phyloP scores from a whole-genome alignment of 306 rosid species.

The Macrotyloma uniflorum region DNA sequence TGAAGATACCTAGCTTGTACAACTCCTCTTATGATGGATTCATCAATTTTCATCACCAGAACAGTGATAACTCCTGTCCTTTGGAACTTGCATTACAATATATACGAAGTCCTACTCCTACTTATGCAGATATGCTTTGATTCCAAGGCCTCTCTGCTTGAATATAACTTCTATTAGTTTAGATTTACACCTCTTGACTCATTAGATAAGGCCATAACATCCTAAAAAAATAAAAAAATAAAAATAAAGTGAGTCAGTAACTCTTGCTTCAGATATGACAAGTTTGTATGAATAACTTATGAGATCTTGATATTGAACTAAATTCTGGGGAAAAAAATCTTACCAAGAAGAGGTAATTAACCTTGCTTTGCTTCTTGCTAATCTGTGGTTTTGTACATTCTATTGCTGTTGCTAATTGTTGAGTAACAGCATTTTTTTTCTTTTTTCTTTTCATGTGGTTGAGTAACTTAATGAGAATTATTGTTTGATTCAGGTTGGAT shows the following conservation, averaged over 20 bases:
- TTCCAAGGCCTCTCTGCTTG: not conserved
- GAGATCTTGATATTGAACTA: not conserved
- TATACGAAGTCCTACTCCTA: not conserved
- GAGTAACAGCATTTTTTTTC: constrained; percentile 10
- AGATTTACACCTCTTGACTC: not conserved
- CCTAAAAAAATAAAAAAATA: not conserved
- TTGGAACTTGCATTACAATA: not conserved
- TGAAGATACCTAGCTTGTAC: not conserved
- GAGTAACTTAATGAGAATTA: constrained; percentile 30
- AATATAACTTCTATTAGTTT: not conserved
- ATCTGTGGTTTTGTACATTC: constrained; percentile 13
- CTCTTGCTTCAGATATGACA: not conserved
- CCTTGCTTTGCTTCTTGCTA: constrained; percentile 21
- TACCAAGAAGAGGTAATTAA: not conserved
- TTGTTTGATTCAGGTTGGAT: constrained; percentile 69
- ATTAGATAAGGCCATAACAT: not conserved
- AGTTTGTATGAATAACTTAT: not conserved
- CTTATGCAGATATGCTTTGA: not conserved
- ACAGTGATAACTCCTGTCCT: not conserved
- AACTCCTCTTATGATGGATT: not conserved
- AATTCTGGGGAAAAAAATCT: constrained; percentile 19
- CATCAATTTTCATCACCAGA: not conserved
- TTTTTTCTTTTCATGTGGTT: constrained; percentile 25
- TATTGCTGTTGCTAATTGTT: constrained; percentile 4
- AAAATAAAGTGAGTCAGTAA: constrained; percentile 3